Base-by-base conservation (phyloP, 345 rosid genomes). In the Linum trigynum region DNA sequence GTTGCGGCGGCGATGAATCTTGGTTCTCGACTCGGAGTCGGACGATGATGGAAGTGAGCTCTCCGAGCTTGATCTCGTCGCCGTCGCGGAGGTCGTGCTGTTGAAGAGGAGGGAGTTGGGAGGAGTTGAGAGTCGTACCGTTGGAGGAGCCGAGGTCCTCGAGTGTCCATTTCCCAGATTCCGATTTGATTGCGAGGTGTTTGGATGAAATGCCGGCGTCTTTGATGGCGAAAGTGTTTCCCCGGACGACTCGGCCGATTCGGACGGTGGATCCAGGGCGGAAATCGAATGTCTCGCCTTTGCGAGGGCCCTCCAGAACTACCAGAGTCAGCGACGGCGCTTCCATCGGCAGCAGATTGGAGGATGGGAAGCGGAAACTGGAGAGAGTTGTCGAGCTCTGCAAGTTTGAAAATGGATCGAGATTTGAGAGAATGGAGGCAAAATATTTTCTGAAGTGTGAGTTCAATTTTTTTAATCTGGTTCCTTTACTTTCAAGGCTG, bases 141-240 rank as follows among this genome's bases (percentile, higher is more conserved):
- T 94, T 94, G 60, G 96, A 94, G 68, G 97, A 94, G 32, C 77
- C 85, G 6, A 88, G 84, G 68, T 92, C 97, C 43, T 66, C 77
- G 69, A 90, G 45, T 62, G 72, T 51, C 96, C 99, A 94, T 50
- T 81, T 81, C 1, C 83, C 87, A 0, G 90, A 90, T 39, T 65
- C 79, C 40, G 77, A 79, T 10, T 38, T 82, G 75, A 92, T 83
- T 0, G 69, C 10, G 38, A 90, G 79, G 76, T 92, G 98, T 70
- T 88, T 88, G 37, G 94, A 78, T 67, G 96, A 90, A 78, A 90
- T 77, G 55, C 94, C 98, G 23, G 69, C 76, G 73, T 90, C 96
- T 64, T 85, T 86, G 68, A 92, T 69, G 7, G 82, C 14, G 53
- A 90, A 66, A 39, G 82, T 79, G 79, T 92, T 92, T 61, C 97